Evolutionary conservation across 192 early-diverging fungal species (phyloP).

Genomic region (Kappamyces sp.): DNA sequence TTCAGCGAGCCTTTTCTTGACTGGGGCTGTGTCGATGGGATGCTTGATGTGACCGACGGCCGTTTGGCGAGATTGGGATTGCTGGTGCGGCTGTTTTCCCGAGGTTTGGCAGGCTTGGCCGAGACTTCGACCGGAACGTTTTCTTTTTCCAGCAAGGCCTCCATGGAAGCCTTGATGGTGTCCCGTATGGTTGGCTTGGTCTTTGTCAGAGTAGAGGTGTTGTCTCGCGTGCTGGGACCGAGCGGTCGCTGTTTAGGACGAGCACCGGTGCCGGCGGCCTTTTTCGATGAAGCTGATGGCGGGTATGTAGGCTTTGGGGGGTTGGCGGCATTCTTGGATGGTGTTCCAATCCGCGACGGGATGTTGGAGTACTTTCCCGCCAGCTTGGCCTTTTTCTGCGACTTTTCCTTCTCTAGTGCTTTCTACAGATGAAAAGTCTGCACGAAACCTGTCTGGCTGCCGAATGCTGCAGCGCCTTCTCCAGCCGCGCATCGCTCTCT

Average conservation of each 20-base stretch:
- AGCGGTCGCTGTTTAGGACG: too few species aligned
- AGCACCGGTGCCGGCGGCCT: too few species aligned
- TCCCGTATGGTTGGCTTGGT: too few species aligned
- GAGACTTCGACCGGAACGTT: background rate
- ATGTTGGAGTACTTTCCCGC: background rate
- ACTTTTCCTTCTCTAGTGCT: background rate
- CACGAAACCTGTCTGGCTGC: background rate
- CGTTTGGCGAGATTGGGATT: background rate
- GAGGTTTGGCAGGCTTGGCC: background rate
- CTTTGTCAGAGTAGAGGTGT: too few species aligned
- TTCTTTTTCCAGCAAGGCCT: too few species aligned
- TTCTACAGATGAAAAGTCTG: background rate
- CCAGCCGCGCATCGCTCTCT: slow-evolving; percentile 8
- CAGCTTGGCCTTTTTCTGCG: background rate
- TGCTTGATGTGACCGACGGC: background rate
- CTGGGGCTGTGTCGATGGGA: background rate
- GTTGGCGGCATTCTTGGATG: background rate
- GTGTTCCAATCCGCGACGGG: background rate
- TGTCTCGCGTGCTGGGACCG: too few species aligned
- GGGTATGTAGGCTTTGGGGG: background rate
- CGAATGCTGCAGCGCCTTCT: background rate
- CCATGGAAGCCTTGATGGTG: too few species aligned
- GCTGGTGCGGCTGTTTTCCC: background rate
- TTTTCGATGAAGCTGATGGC: background rate
- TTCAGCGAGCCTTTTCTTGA: background rate